A percentile compares a stretch with the other conserved stretches of the same genome.
Conservation (phyloP, 2,329 filamentous ascomycete species). For the Didymella pinodella region DNA sequence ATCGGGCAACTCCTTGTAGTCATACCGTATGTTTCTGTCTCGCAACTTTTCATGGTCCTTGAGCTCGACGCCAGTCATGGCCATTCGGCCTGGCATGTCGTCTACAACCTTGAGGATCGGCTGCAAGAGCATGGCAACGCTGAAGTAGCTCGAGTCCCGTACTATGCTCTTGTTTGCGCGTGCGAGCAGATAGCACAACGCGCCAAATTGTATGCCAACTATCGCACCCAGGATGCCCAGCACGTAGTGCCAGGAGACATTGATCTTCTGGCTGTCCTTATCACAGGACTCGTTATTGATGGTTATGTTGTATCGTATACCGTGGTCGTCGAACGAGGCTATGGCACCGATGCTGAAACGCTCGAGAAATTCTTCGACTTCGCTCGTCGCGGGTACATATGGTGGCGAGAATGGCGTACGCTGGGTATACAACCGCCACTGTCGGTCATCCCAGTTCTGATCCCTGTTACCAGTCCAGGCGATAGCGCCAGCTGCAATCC, state of each 20-base stretch:
- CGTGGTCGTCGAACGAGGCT: conserved; percentile 47
- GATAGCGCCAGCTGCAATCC: conserved; percentile 42
- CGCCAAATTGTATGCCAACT: conserved; percentile 36
- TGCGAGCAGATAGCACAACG: conserved; percentile 30
- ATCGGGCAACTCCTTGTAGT: conserved; percentile 37
- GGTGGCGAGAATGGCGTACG: conserved; percentile 40
- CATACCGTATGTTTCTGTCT: conserved; percentile 43
- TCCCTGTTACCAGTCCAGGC: conserved; percentile 40
- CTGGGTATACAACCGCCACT: conserved; percentile 32
- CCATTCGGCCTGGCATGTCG: conserved; percentile 29
- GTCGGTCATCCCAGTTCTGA: conserved; percentile 19
- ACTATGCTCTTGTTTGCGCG: conserved; percentile 44
- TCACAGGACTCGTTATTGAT: conserved; percentile 20
- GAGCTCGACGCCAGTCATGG: conserved; percentile 42
- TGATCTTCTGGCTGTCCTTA: conserved; percentile 37
- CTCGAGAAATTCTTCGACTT: conserved; percentile 37
- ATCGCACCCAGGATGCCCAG: conserved; percentile 33
- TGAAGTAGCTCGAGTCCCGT: conserved; percentile 44
- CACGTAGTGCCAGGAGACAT: conserved; percentile 42
- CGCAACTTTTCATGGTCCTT: conserved; percentile 35
- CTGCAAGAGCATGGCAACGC: conserved; percentile 42
- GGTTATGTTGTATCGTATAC: conserved; percentile 33
- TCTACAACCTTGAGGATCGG: conserved; percentile 40
- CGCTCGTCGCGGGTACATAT: not conserved
- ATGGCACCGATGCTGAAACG: conserved; percentile 44